Evolutionary conservation across 768 basidiomycete species (phyloP).

Genomic region (Floccularia luteovirens): DNA sequence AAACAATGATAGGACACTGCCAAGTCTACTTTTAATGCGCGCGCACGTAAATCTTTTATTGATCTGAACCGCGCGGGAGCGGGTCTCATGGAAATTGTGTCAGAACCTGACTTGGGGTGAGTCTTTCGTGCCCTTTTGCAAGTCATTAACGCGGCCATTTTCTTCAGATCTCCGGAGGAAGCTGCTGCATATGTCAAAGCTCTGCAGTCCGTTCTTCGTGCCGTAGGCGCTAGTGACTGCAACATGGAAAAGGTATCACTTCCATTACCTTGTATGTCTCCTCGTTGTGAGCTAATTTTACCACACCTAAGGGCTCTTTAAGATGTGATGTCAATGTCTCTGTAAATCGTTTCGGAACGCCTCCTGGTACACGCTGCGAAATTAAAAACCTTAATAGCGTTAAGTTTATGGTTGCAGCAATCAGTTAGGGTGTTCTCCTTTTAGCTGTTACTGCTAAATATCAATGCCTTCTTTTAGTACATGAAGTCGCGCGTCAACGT

Average conservation of each 20-base stretch:
- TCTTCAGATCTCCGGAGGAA: constrained; percentile 69
- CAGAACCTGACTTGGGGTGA: constrained; percentile 82
- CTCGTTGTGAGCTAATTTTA: no score
- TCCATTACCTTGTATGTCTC: neutral
- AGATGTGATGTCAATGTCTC: constrained; percentile 96
- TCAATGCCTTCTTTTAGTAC: constrained; percentile 35
- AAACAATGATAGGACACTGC: constrained; percentile 67
- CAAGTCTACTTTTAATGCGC: constrained; percentile 62
- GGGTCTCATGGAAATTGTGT: constrained; percentile 93
- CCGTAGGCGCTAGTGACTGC: constrained; percentile 85
- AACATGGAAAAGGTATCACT: constrained; percentile 91
- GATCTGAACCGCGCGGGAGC: constrained; percentile 90
- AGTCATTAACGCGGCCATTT: neutral
- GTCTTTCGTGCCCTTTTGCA: constrained; percentile 9
- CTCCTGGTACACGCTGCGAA: constrained; percentile 82
- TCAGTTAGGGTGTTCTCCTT: constrained; percentile 43
- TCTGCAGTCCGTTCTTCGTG: constrained; percentile 73
- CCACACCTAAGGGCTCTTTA: constrained; percentile 66
- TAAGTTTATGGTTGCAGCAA: constrained; percentile 76
- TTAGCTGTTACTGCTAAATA: neutral
- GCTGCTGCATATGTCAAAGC: constrained; percentile 81
- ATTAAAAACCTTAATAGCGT: constrained; percentile 96
- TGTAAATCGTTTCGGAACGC: constrained; percentile 56
- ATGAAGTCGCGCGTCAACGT: constrained; percentile 79
- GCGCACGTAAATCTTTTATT: constrained; percentile 47